Percentiles rank a stretch among this genome's conserved stretches.
phyloP scores from a whole-genome alignment of 2,329 filamentous ascomycete genomes.

The Tolypocladium capitatum region DNA sequence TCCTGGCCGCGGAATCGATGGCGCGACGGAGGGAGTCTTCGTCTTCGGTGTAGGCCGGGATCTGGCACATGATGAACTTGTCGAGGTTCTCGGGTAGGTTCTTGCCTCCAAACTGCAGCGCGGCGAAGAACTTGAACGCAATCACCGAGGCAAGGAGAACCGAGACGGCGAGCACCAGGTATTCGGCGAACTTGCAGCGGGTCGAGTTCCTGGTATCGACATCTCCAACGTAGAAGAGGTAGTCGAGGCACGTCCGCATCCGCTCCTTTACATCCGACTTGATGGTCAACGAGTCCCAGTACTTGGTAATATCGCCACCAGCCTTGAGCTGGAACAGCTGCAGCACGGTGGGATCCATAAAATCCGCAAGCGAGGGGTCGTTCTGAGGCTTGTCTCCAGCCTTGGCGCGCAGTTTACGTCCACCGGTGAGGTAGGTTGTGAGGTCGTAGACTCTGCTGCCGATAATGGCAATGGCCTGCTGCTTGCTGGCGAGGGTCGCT shows the following conservation, averaged over 20 bases:
- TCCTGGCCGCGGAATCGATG: conserved; percentile 87
- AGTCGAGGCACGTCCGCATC: conserved; percentile 79
- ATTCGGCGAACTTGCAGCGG: conserved; percentile 76
- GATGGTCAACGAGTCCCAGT: conserved; percentile 62
- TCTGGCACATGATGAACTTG: conserved; percentile 96
- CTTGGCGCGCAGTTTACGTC: conserved; percentile 49
- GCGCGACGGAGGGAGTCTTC: conserved; percentile 94
- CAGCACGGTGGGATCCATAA: conserved; percentile 67
- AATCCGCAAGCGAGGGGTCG: conserved; percentile 47
- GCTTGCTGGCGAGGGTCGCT: conserved; percentile 48
- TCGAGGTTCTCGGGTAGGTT: conserved; percentile 91
- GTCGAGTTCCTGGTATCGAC: conserved; percentile 81
- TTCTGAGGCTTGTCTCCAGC: conserved; percentile 34
- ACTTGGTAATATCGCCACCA: conserved; percentile 69
- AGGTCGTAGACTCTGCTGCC: conserved; percentile 76
- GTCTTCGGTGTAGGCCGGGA: conserved; percentile 95
- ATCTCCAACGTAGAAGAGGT: conserved; percentile 87
- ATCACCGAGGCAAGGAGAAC: conserved; percentile 70
- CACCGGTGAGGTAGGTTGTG: conserved; percentile 68
- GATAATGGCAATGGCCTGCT: conserved; percentile 63
- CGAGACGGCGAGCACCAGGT: conserved; percentile 78
- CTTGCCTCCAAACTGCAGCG: conserved; percentile 84
- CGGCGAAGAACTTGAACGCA: conserved; percentile 91
- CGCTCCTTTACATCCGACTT: conserved; percentile 40
- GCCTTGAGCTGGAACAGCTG: conserved; percentile 63